Evolutionary conservation across 2,329 filamentous ascomycete species (phyloP).

Genomic region (Neophaeococcomyces mojaviensis): DNA sequence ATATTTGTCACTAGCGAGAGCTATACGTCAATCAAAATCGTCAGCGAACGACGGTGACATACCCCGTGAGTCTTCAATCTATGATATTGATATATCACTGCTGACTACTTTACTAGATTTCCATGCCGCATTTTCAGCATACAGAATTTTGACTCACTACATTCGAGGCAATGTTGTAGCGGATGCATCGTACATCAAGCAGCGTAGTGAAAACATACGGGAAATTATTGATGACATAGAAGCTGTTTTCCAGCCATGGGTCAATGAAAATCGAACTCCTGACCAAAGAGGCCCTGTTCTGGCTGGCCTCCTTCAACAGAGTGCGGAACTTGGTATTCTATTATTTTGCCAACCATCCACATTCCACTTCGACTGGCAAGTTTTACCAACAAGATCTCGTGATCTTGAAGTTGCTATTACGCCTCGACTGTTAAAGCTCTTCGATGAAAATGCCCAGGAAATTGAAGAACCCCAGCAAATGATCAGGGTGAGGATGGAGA

Average conservation of each 20-base stretch:
- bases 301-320: not conserved
- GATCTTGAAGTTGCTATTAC: not conserved
- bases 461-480: not conserved
- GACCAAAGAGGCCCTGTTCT: constrained; percentile 1
- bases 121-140: not conserved
- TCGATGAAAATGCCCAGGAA: not conserved
- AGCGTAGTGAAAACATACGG: not conserved
- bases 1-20: not conserved
- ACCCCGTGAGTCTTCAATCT: not conserved
- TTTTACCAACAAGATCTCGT: not conserved
- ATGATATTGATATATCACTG: not conserved
- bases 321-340: not conserved
- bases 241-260: not conserved
- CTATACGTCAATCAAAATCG: not conserved
- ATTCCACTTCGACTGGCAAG: not conserved
- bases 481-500: not conserved
- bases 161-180: not conserved
- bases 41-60: not conserved
- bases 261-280: not conserved
- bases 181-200: not conserved
- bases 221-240: not conserved
- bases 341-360: constrained; percentile 1
- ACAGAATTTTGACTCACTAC: not conserved
- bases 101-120: not conserved
- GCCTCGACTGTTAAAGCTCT: not conserved